Conservation (phyloP, 2,329 filamentous ascomycete genomes). For the Monilinia laxa region DNA sequence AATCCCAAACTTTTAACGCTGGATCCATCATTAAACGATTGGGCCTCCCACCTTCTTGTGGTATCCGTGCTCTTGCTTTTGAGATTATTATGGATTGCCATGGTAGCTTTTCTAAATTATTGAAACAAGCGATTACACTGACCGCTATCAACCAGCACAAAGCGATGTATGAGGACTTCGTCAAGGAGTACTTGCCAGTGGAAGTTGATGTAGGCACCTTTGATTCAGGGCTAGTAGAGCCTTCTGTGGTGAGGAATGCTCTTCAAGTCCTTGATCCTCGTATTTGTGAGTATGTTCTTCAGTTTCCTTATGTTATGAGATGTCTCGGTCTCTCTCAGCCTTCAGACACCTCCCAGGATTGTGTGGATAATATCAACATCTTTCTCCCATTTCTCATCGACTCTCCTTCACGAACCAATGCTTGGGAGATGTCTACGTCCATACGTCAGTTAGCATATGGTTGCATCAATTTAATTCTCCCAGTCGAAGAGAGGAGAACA, state of each 20-base stretch:
- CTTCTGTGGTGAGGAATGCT: conserved; percentile 6
- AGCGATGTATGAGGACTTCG: conserved; percentile 32
- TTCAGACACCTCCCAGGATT: background rate
- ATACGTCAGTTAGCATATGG: conserved; percentile 58
- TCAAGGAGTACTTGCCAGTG: conserved; percentile 32
- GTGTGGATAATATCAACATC: conserved; percentile 43
- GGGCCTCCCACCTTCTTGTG: conserved; percentile 41
- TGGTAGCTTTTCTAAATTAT: conserved; percentile 33
- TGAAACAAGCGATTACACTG: conserved; percentile 30
- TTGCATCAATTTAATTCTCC: conserved; percentile 45
- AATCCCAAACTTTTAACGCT: conserved; percentile 43
- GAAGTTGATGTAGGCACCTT: background rate
- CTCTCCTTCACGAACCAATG: conserved; percentile 53
- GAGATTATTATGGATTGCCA: conserved; percentile 37
- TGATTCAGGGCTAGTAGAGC: background rate
- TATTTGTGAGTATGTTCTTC: conserved; percentile 51
- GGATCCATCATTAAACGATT: conserved; percentile 47
- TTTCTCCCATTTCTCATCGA: conserved; percentile 67
- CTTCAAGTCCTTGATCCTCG: conserved; percentile 47
- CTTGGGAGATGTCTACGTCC: conserved; percentile 54
- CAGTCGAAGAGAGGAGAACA: conserved; percentile 29
- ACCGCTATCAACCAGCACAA: conserved; percentile 28
- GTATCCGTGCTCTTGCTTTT: conserved; percentile 44
- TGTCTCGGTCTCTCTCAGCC: conserved; percentile 29
- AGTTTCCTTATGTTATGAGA: conserved; percentile 40